phyloP scores from a whole-genome alignment of 2,329 filamentous ascomycete genomes.

The Leptographium flavum region DNA sequence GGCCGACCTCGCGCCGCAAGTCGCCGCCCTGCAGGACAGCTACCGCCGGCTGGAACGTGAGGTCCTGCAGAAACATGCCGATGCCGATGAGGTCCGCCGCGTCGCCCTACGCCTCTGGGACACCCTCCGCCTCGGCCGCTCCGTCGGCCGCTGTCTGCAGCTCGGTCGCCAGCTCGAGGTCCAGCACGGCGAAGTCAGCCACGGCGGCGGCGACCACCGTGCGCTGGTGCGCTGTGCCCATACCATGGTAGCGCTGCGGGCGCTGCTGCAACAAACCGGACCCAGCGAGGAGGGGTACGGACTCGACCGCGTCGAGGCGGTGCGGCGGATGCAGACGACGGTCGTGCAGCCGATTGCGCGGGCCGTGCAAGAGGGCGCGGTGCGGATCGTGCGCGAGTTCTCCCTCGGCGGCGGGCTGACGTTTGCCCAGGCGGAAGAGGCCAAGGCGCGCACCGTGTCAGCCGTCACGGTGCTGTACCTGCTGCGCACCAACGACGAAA shows the following conservation, averaged over 20 bases:
- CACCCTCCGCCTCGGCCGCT: slow-evolving; percentile 61
- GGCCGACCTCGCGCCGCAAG: slow-evolving; percentile 63
- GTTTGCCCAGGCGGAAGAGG: slow-evolving; percentile 57
- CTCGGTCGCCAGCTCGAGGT: slow-evolving; percentile 76
- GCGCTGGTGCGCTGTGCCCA: slow-evolving; percentile 72
- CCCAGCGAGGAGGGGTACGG: slow-evolving; percentile 63
- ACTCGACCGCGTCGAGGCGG: slow-evolving; percentile 57
- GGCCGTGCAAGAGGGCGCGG: slow-evolving; percentile 55
- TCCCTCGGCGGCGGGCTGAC: slow-evolving; percentile 47
- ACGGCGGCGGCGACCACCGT: slow-evolving; percentile 54
- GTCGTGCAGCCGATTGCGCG: slow-evolving; percentile 60
- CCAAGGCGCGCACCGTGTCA: slow-evolving; percentile 58
- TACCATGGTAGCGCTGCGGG: slow-evolving; percentile 61
- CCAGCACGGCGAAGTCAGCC: slow-evolving; percentile 54
- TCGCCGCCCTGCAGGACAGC: slow-evolving; percentile 66
- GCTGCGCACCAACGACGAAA: slow-evolving; percentile 58
- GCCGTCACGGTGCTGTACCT: slow-evolving; percentile 68
- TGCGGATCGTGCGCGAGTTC: slow-evolving; percentile 74
- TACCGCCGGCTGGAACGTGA: slow-evolving; percentile 78
- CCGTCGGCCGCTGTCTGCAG: slow-evolving; percentile 64
- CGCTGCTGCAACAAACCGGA: slow-evolving; percentile 53
- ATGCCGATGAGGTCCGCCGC: slow-evolving; percentile 67
- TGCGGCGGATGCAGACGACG: slow-evolving; percentile 52
- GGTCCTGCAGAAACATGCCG: slow-evolving; percentile 71
- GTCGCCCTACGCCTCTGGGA: slow-evolving; percentile 69